phyloP scores from a whole-genome alignment of 2,329 filamentous ascomycete species.

The Trichoderma brevicompactum region DNA sequence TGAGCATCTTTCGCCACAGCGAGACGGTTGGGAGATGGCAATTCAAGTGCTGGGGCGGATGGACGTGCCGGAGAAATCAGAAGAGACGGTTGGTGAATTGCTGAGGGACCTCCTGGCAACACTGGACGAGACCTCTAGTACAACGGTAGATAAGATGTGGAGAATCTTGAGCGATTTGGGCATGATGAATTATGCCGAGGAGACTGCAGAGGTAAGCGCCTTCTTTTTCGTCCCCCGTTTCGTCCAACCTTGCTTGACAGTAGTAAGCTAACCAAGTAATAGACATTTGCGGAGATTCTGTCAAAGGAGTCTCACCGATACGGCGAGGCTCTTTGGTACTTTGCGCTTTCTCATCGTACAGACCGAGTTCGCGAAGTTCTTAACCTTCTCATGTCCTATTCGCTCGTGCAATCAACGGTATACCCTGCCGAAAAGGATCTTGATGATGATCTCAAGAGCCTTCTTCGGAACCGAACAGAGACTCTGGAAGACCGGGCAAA shows the following conservation, averaged over 20 bases:
- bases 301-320: constrained; percentile 75
- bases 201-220: constrained; percentile 75
- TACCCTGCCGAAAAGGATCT: constrained; percentile 75
- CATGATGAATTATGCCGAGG: constrained; percentile 77
- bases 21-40: constrained; percentile 88
- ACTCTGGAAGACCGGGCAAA: constrained; percentile 73
- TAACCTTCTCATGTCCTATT: constrained; percentile 85
- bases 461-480: constrained; percentile 73
- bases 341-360: constrained; percentile 78
- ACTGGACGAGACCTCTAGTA: constrained; percentile 67
- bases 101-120: constrained; percentile 67
- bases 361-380: constrained; percentile 83
- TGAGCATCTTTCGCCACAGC: constrained; percentile 52
- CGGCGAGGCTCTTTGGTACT: constrained; percentile 87
- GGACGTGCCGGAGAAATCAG: constrained; percentile 71
- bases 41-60: constrained; percentile 82
- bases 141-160: constrained; percentile 81
- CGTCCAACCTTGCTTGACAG: not conserved
- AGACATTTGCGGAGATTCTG: constrained; percentile 84
- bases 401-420: constrained; percentile 79
- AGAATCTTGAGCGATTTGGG: constrained; percentile 76
- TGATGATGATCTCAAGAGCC: constrained; percentile 69
- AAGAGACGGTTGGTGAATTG: constrained; percentile 74
- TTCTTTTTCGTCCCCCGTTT: not conserved
- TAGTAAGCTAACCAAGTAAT: constrained; percentile 36